These are phyloP conservation scores for Fusarium pseudograminearum DNA, from an alignment of 2,329 filamentous ascomycete species.

Conservation along the genomic window DNA sequence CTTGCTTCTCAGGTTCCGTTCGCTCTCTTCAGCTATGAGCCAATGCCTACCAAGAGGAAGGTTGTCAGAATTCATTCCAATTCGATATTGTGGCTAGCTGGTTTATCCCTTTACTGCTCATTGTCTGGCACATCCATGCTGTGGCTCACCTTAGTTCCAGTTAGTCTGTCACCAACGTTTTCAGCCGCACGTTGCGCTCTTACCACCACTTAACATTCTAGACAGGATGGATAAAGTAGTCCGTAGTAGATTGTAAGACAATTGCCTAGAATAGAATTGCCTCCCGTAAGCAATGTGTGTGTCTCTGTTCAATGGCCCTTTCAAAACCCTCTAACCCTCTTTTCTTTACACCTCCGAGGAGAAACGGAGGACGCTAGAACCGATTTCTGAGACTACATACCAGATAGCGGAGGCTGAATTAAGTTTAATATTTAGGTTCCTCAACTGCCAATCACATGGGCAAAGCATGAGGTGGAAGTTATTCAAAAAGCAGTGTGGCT, in stretches of 20 bases:
- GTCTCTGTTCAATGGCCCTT: not conserved
- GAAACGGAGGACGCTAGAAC: not conserved
- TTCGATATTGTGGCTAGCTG: no score
- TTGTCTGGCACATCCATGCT: not conserved
- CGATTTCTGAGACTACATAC: not conserved
- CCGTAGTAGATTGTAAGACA: rapidly evolving
- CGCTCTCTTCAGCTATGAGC: no score
- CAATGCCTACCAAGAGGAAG: no score
- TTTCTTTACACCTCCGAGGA: not conserved
- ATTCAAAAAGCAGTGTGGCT: not conserved
- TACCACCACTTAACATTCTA: no score
- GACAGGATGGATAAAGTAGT: rapidly evolving
- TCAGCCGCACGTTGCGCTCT: not conserved
- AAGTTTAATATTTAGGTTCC: not conserved
- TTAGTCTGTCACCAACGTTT: not conserved
- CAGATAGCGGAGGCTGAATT: not conserved
- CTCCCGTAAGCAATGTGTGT: not conserved
- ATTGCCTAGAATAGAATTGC: not conserved
- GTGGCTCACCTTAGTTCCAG: not conserved
- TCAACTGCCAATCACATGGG: not conserved
- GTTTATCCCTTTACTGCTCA: not conserved
- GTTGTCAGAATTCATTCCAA: no score
- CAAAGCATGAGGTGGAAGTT: not conserved
- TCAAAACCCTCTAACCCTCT: rapidly evolving
- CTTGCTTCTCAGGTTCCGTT: no score